Evolutionary conservation across 179 eudicot genomes (phyloP), one percentile per base, ranked within the genome.

Genomic region (Silene coronaria): DNA sequence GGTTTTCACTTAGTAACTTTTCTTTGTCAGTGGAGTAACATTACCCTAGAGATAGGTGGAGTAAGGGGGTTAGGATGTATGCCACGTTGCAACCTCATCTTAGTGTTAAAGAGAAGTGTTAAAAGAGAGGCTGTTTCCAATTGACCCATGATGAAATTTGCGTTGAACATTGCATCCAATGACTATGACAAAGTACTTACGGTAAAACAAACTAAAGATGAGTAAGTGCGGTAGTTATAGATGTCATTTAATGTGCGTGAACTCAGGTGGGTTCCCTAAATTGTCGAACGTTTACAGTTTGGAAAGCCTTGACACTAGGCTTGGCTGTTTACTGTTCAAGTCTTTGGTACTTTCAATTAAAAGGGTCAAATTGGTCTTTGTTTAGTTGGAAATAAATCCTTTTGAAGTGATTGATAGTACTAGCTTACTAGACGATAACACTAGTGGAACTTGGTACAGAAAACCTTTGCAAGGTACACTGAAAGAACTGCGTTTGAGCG

Each of bases 401-500:
- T 10, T 67, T 45, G 48, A 5, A 21, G n/a, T 64, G 26, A 30
- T 76, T 59, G 28, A 55, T 28, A 53, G 74, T 77, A 73, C 71
- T 32, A 68, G 61, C 42, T 70, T 24, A 62, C 23, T 46, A 58
- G 22, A 73, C 26, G 34, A 72, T 84, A 75, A 79, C 79, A 75
- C 51, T n/a, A 57, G 67, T 76, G 77, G 77, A 79, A 82, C 68
- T 61, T 80, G 71, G 80, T 42, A 53, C 88, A 91, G 97, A 78
- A 75, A 75, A 91, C 92, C 42, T 92, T 92, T 81, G 92, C 92
- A n/a, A 78, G 73, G 63, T 91, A 89, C 63, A 92, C 97, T 0
- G 92, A 88, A 22, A 86, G 88, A 87, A 92, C 97, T 71, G 89
- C 92, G 69, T 92, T 92, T 67, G 94, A 92, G 87, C 90, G 97